Evolutionary conservation across 805 yeast species (phyloP).

Genomic region (Candida vartiovaarae): DNA sequence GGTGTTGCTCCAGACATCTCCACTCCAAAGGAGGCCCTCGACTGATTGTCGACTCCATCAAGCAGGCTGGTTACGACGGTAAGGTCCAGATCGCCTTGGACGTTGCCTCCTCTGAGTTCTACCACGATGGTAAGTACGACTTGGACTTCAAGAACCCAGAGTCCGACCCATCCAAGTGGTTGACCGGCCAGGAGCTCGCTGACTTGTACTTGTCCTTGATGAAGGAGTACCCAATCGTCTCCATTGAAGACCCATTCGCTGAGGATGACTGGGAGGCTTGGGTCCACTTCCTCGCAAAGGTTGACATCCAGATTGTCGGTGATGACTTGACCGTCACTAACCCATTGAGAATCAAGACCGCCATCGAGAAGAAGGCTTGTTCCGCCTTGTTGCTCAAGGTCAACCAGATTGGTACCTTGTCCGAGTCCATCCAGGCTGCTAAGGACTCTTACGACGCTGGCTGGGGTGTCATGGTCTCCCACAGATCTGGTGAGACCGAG

Average conservation of each 20-base stretch:
- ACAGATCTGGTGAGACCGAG: constrained; percentile 99
- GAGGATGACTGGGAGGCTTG: constrained; percentile 99
- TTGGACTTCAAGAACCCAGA: constrained; percentile 97
- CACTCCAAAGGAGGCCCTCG: constrained; percentile 95
- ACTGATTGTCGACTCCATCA: constrained; percentile 86
- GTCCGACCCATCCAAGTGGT: constrained; percentile 86
- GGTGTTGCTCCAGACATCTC: constrained; percentile 99
- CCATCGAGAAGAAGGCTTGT: constrained; percentile 95
- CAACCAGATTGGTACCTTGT: constrained; percentile 95
- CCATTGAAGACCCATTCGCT: constrained; percentile 98
- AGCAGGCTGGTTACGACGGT: constrained; percentile 93
- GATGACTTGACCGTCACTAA: constrained; percentile 99
- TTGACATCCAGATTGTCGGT: constrained; percentile 86
- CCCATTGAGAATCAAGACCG: constrained; percentile 90
- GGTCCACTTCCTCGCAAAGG: constrained; percentile 75
- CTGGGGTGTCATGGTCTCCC: constrained; percentile 99
- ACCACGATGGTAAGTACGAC: constrained; percentile 94
- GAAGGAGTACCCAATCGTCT: constrained; percentile 93
- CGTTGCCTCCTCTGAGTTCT: constrained; percentile 97
- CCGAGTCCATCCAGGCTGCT: constrained; percentile 97
- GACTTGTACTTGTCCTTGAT: constrained; percentile 73
- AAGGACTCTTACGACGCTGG: constrained; percentile 89
- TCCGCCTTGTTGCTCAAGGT: constrained; percentile 94
- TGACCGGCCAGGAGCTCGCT: constrained; percentile 83
- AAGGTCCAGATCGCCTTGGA: constrained; percentile 88